Base-by-base conservation (phyloP, 331 rosid genomes). In the Arachis monticola region DNA sequence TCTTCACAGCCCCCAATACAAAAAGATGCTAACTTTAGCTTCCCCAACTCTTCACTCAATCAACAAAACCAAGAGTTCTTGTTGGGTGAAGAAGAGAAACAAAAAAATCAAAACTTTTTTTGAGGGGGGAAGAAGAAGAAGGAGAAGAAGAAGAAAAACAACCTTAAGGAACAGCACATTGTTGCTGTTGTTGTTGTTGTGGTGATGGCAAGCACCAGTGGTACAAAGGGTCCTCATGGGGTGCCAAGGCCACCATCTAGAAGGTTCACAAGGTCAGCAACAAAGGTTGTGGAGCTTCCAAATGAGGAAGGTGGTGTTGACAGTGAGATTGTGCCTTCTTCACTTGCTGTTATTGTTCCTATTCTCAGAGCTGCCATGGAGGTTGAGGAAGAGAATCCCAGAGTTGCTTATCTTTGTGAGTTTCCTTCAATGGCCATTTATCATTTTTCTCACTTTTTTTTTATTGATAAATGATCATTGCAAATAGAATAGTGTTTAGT, bases 361-460 rank as follows among this genome's bases (percentile, higher is more conserved):
- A 90, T 92, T 68, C 94, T 95, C 56, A 87, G 99, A 6, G 97
- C 92, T 1, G 99, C 99, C 58, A 80, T 87, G 67, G 99, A 95
- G 75, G 87, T 95, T 66, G 91, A 90, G 70, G 45, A 11, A 35
- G 83, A 85, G 0, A 92, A 92, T 68, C 85, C 86, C 1, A 88
- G 99, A 79, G 98, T 92, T 73, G 97, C 98, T 2, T 90, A 95
- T 77, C 97, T 95, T 73, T 95, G 99, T 95, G 85, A 84, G 91
- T 74, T 32, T 11, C 3, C 40, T 67, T 60, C 53, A 27, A 53
- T 32, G 38, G 22, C 27, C 68, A 60, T 50, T 75, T 11, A 30
- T 31, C 27, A 3, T 44, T 46, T 30, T 46, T 27, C 6, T 31
- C 3, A 22, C 5, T 2, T 2, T 8, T 44, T 40, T 4, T 44